These are phyloP conservation scores for Heimioporus retisporus DNA, from an alignment of 1,284 basidiomycete species.

Conservation along the genomic window DNA sequence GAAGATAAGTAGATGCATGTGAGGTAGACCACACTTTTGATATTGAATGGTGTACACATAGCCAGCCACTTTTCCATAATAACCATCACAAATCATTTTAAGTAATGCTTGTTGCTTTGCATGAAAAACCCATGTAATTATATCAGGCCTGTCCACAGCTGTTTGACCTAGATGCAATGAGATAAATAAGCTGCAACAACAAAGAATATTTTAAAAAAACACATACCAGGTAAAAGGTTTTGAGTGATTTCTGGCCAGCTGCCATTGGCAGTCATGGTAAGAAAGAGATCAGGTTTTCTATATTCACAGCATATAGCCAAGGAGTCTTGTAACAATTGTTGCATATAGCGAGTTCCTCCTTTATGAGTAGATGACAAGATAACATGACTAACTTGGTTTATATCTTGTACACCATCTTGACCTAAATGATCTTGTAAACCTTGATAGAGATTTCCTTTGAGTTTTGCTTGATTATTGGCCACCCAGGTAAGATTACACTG, in stretches of 20 bases:
- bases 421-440: conserved; percentile 13
- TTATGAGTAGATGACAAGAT: conserved; percentile 15
- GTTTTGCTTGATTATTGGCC: conserved; percentile 45
- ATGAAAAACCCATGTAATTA: conserved; percentile 57
- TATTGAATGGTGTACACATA: conserved; percentile 28
- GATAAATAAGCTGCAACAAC: not conserved
- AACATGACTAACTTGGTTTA: conserved; percentile 12
- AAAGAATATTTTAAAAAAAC: not conserved
- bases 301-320: conserved; percentile 18
- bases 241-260: conserved; percentile 55
- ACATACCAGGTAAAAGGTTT: conserved; percentile 43
- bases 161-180: conserved; percentile 39
- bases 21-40: conserved; percentile 21
- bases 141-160: conserved; percentile 54
- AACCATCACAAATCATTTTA: conserved; percentile 25
- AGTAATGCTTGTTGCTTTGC: conserved; percentile 52
- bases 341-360: conserved; percentile 9
- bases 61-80: conserved; percentile 17
- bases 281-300: conserved; percentile 18
- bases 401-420: not conserved
- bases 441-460: conserved; percentile 45
- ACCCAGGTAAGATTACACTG: conserved; percentile 44
- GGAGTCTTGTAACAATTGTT: conserved; percentile 18
- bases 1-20: conserved; percentile 46
- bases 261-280: conserved; percentile 47